phyloP scores from a whole-genome alignment of 192 early-diverging fungal species.

The Spizellomyces punctatus region DNA sequence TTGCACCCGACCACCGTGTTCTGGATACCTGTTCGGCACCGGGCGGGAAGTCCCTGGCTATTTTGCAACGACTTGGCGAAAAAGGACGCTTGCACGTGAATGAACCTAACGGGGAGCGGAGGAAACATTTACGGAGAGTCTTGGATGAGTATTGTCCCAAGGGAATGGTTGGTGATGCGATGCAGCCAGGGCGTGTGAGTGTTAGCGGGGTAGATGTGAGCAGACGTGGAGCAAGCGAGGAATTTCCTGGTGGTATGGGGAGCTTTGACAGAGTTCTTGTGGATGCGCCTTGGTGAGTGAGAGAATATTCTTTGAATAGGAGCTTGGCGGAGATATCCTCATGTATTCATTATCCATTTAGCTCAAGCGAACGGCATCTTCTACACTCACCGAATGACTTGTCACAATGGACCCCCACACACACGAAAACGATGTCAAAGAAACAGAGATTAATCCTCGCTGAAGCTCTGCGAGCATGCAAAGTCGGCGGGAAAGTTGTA shows the following conservation, averaged over 20 bases:
- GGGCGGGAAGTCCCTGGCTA: slow-evolving; percentile 53
- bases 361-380: slow-evolving; percentile 58
- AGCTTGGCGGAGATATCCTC: too few species aligned
- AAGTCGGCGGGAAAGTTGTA: slow-evolving; percentile 45
- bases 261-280: slow-evolving; percentile 50
- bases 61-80: slow-evolving; percentile 46
- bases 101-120: slow-evolving; percentile 44
- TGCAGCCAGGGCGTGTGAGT: not conserved
- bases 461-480: slow-evolving; percentile 38
- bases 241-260: slow-evolving; percentile 1
- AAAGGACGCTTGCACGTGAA: slow-evolving; percentile 44
- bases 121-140: slow-evolving; percentile 46
- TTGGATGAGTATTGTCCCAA: slow-evolving; percentile 47
- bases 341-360: not conserved
- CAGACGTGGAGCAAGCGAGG: not conserved
- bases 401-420: slow-evolving; percentile 45
- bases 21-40: slow-evolving; percentile 60
- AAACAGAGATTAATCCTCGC: slow-evolving; percentile 42
- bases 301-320: not conserved
- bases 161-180: slow-evolving; percentile 8
- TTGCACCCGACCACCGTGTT: slow-evolving; percentile 24
- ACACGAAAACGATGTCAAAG: slow-evolving; percentile 40
- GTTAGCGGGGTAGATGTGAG: slow-evolving; percentile 2
- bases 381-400: slow-evolving; percentile 48
- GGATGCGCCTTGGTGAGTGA: slow-evolving; percentile 48